phyloP scores from a whole-genome alignment of 345 rosid species.

The Eucalyptus brandiana region DNA sequence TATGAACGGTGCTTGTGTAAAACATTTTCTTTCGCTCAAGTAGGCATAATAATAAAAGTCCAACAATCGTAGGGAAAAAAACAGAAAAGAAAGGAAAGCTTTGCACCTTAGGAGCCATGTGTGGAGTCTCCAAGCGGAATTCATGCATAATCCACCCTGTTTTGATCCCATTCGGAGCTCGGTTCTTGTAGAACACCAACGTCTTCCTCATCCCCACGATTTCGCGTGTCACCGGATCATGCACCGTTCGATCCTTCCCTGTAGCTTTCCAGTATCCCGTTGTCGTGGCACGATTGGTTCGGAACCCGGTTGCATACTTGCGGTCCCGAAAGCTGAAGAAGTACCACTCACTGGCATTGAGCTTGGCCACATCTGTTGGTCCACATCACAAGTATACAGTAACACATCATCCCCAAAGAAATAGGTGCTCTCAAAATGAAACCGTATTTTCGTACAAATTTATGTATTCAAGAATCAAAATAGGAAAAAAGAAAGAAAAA shows the following conservation, averaged over 20 bases:
- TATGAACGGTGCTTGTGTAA: background rate
- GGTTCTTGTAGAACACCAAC: conserved; percentile 70
- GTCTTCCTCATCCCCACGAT: conserved; percentile 98
- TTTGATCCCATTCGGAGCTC: conserved; percentile 95
- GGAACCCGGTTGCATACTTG: conserved; percentile 86
- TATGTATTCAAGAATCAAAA: background rate
- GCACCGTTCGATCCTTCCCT: conserved; percentile 84
- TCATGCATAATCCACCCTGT: conserved; percentile 99
- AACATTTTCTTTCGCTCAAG: background rate
- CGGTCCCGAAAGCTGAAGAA: conserved; percentile 96
- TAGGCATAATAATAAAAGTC: background rate
- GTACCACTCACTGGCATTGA: conserved; percentile 90
- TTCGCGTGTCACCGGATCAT: conserved; percentile 46
- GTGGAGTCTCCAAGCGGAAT: conserved; percentile 87
- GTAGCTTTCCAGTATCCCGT: conserved; percentile 99
- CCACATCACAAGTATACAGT: background rate
- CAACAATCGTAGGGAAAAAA: background rate
- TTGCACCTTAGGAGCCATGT: conserved; percentile 84
- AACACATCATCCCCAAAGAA: background rate
- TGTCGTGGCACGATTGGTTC: conserved; percentile 78
- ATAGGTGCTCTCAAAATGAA: background rate
- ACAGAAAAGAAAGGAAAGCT: background rate
- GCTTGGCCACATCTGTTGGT: conserved; percentile 73
- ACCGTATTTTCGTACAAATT: background rate
- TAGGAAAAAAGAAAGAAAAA: background rate